phyloP scores from a whole-genome alignment of 2,329 filamentous ascomycete genomes.

The Aspergillus sojae region DNA sequence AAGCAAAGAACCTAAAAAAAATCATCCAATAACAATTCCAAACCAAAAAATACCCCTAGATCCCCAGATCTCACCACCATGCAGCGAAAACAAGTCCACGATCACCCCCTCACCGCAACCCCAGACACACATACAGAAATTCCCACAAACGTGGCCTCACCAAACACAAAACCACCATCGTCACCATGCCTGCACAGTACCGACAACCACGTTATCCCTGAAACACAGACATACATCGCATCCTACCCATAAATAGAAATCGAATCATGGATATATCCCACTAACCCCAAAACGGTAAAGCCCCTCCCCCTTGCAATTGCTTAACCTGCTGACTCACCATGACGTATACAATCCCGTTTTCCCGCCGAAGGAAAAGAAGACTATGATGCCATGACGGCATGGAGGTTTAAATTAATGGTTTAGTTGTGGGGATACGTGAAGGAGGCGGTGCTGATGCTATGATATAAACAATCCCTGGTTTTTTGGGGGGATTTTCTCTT shows the following conservation, averaged over 20 bases:
- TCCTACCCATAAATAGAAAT: no score
- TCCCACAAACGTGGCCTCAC: not conserved
- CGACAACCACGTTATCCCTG: not conserved
- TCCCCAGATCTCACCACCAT: not conserved
- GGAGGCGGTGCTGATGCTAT: not conserved
- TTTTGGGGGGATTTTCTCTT: not conserved
- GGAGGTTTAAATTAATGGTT: not conserved
- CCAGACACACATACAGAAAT: not conserved
- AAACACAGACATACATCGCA: not conserved
- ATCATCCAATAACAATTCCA: not conserved
- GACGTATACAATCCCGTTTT: conserved; percentile 9
- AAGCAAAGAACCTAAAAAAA: not conserved
- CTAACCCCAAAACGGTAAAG: not conserved
- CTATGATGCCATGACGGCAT: not conserved
- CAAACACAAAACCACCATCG: not conserved
- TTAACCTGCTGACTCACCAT: conserved; percentile 15
- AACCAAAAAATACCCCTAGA: not conserved
- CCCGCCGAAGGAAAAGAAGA: not conserved
- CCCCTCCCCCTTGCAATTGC: not conserved
- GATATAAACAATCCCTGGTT: not conserved
- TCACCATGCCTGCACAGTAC: not conserved
- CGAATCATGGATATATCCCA: not conserved
- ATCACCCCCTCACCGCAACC: not conserved
- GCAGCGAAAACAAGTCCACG: not conserved
- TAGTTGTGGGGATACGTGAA: not conserved